A percentile compares a stretch with the other conserved stretches of the same genome.
phyloP scores from a whole-genome alignment of 768 basidiomycete species.

The Imleria badia region DNA sequence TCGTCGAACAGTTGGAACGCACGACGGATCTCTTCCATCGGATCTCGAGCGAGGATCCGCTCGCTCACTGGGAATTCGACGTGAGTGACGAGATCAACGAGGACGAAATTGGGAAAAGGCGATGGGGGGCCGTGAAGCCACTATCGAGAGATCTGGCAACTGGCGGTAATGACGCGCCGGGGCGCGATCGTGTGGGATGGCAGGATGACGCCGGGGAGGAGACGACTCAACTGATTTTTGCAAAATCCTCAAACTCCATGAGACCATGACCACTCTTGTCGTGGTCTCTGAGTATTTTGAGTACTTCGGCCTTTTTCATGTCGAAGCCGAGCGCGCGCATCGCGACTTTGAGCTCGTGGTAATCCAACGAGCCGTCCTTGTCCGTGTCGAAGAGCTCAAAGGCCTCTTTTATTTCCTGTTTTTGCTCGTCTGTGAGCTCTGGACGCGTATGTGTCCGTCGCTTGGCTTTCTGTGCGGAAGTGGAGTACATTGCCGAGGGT shows the following conservation, averaged over 20 bases:
- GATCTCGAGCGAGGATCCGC: constrained; percentile 89
- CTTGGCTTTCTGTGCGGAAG: constrained; percentile 71
- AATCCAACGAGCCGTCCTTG: constrained; percentile 94
- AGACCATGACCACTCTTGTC: constrained; percentile 79
- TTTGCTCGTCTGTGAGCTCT: constrained; percentile 85
- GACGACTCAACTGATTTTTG: constrained; percentile 78
- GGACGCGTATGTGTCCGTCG: constrained; percentile 73
- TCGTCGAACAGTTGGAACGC: constrained; percentile 98
- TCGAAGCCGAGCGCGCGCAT: constrained; percentile 98
- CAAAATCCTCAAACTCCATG: constrained; percentile 93
- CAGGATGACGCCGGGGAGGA: neutral
- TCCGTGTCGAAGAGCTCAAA: constrained; percentile 99
- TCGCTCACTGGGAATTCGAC: constrained; percentile 74
- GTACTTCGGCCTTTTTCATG: constrained; percentile 96
- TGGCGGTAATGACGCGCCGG: constrained; percentile 6
- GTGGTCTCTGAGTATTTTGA: constrained; percentile 90
- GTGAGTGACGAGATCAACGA: constrained; percentile 13
- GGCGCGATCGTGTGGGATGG: neutral
- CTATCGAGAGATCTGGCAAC: neutral
- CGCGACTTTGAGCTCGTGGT: constrained; percentile 98
- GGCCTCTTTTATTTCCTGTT: constrained; percentile 96
- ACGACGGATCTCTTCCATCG: constrained; percentile 92
- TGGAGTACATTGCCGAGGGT: constrained; percentile 47
- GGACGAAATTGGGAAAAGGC: neutral
- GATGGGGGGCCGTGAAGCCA: neutral